A percentile compares a stretch with the other conserved stretches of the same genome.
phyloP scores from a whole-genome alignment of 257 asterid genomes.

The Misopates orontium region DNA sequence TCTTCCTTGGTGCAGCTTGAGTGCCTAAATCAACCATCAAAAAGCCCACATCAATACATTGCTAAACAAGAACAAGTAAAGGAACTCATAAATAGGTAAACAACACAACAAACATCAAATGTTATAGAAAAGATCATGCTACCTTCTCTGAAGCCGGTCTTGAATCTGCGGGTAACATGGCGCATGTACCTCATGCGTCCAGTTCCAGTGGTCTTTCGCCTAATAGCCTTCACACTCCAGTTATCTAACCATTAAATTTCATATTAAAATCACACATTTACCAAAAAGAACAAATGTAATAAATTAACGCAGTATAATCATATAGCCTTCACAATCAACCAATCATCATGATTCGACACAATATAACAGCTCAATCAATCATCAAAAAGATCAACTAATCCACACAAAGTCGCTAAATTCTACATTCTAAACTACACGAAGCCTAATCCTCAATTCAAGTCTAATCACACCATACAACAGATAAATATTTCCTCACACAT shows the following conservation, averaged over 20 bases:
- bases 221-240: slow-evolving; percentile 5
- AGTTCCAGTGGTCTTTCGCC: slow-evolving; percentile 82
- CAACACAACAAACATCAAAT: neutral
- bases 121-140: neutral
- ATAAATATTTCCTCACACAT: too few species aligned
- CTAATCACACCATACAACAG: too few species aligned
- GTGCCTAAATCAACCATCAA: slow-evolving; percentile 47
- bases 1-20: slow-evolving; percentile 94
- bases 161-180: slow-evolving; percentile 69
- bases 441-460: too few species aligned
- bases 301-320: neutral
- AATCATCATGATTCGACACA: neutral
- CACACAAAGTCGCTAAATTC: too few species aligned
- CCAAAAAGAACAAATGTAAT: neutral
- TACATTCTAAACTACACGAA: too few species aligned
- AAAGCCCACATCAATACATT: neutral
- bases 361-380: too few species aligned
- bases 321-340: neutral
- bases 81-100: neutral
- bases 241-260: neutral
- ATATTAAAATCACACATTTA: neutral
- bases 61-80: neutral
- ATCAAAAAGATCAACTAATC: too few species aligned
- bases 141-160: slow-evolving; percentile 86
- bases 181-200: slow-evolving; percentile 89